Conservation (phyloP, 345 rosid species). For the Eucalyptus pauciflora region DNA sequence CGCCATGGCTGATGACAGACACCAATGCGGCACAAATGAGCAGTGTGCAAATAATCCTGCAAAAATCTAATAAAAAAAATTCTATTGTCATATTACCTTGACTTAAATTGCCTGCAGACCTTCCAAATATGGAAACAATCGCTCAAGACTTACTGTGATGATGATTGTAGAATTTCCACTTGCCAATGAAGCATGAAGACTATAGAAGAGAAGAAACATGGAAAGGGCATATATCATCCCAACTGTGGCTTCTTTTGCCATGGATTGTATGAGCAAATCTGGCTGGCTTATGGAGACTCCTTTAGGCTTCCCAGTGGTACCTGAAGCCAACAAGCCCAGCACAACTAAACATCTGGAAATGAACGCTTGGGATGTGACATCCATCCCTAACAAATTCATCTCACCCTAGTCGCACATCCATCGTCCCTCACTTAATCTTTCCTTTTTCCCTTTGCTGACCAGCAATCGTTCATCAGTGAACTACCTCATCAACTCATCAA, state of each 20-base stretch:
- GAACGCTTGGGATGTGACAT: background rate
- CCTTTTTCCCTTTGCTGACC: background rate
- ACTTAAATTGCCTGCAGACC: background rate
- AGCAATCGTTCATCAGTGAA: background rate
- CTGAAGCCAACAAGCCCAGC: background rate
- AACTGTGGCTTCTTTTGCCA: too few species aligned
- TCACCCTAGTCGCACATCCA: background rate
- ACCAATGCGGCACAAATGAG: slow-evolving; percentile 79
- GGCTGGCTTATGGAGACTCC: slow-evolving; percentile 18
- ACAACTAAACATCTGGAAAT: background rate
- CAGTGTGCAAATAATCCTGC: slow-evolving; percentile 79
- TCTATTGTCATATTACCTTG: background rate
- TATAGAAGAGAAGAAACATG: background rate
- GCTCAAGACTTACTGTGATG: background rate
- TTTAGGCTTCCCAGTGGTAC: slow-evolving; percentile 85
- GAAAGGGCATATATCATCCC: slow-evolving; percentile 5
- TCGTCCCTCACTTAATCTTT: background rate
- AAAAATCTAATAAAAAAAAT: background rate
- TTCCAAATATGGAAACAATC: background rate
- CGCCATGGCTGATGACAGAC: slow-evolving; percentile 71
- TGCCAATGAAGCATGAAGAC: background rate
- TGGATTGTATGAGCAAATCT: too few species aligned
- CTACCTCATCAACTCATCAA: background rate
- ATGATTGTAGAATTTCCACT: background rate
- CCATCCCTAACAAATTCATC: background rate